Base-by-base conservation (phyloP, 106 monocot species). In the Dactylorhiza incarnata region DNA sequence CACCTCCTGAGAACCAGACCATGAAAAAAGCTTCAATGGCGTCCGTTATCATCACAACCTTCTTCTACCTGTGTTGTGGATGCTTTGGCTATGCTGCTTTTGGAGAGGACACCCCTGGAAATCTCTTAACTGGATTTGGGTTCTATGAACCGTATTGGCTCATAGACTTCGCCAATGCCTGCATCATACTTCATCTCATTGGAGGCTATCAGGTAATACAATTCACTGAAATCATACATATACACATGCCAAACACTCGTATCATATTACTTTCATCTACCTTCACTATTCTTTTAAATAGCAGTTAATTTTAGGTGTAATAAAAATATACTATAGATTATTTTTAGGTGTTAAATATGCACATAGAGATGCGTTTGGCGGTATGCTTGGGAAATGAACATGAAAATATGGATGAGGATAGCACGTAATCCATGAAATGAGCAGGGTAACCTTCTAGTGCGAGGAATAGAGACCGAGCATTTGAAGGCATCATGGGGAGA, bases 31-130 rank as follows among this genome's bases (percentile, higher is more conserved):
- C 89, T 9, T 87, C 93, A 0, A 81, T 76, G 81, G 62, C 83
- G 48, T 83, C 91, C 59, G 71, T 97, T 24, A 51, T 86, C 45
- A 78, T 86, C 74, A 93, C 91, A 63, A 86, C 96, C 46, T 91
- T 91, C 86, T 93, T 97, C 87, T 97, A 97, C 80, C 89, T 97
- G 53, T 82, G 90, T 73, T 97, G 96, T 9, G 93, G 93, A 2
- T 93, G 93, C 75, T 89, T 93, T 49, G 96, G 96, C 45, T 97
- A 97, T 52, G 90, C 93, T 0, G 90, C 96, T n/a, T 97, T 97
- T 76, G 93, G 96, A 9, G 72, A 93, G 56, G 82, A 74, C 16
- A 97, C 96, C 20, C 93, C 91, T 0, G 93, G 96, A 5, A 97
- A 97, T 70, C 85, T 97, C 81, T 55, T 97, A 24, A 91, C 91